Percentiles rank a stretch among this genome's conserved stretches.
Evolutionary conservation across 306 rosid species (phyloP).

Genomic region (Acacia crassicarpa): DNA sequence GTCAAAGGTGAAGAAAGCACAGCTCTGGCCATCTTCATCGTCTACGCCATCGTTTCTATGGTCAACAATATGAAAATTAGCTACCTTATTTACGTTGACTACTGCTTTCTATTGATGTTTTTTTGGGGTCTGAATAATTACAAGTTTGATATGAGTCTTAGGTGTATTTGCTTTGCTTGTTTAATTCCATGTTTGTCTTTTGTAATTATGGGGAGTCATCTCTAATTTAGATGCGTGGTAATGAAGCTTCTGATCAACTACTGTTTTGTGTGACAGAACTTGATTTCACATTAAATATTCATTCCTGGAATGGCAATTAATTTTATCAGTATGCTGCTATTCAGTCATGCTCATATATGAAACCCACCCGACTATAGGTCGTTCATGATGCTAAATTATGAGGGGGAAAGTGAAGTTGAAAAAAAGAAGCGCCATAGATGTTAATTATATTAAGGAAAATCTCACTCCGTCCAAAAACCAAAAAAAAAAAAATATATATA

Average conservation of each 20-base stretch:
- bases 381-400: background rate
- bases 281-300: background rate
- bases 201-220: conserved; percentile 25
- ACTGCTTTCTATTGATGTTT: background rate
- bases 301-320: background rate
- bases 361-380: background rate
- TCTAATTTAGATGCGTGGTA: background rate
- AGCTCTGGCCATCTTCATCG: conserved; percentile 69
- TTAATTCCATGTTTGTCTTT: background rate
- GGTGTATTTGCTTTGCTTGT: background rate
- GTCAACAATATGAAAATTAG: conserved; percentile 41
- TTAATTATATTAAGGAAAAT: too few species aligned
- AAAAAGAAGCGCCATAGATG: background rate
- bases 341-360: background rate
- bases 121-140: conserved; percentile 26
- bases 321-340: conserved; percentile 9
- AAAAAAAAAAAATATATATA: too few species aligned
- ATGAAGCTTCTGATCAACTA: background rate
- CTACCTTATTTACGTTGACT: background rate
- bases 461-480: too few species aligned
- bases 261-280: background rate
- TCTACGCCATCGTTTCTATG: conserved; percentile 40
- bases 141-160: conserved; percentile 5
- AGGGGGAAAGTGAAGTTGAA: background rate
- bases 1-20: conserved; percentile 83